Percentiles rank a stretch among this genome's conserved stretches.
Conservation (phyloP, 371 early-diverging fungal species). For the Syncephalastrum monosporum region DNA sequence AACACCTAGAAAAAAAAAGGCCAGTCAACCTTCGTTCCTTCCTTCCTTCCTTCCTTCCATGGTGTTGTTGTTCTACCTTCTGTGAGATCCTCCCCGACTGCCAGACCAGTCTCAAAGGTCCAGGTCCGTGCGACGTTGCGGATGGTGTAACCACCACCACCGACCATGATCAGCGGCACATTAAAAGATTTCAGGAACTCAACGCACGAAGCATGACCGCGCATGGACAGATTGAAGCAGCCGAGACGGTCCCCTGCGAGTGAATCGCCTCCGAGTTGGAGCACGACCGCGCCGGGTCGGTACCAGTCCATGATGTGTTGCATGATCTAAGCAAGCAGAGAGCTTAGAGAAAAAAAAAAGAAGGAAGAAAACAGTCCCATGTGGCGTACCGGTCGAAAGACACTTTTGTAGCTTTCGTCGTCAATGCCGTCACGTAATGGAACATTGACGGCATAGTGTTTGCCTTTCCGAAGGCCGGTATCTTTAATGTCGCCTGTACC, state of each 20-base stretch:
- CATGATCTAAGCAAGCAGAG: constrained; percentile 15
- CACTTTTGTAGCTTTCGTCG: constrained; percentile 77
- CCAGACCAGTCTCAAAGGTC: constrained; percentile 94
- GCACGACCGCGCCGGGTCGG: constrained; percentile 91
- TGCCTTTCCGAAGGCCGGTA: constrained; percentile 71
- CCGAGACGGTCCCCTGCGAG: constrained; percentile 97
- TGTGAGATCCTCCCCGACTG: constrained; percentile 64
- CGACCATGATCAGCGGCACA: constrained; percentile 90
- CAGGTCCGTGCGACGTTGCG: constrained; percentile 94
- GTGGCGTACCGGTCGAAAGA: constrained; percentile 70
- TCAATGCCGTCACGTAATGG: constrained; percentile 95
- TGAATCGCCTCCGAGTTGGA: constrained; percentile 99
- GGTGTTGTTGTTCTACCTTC: constrained; percentile 9
- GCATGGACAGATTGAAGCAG: constrained; percentile 95
- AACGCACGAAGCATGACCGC: constrained; percentile 83
- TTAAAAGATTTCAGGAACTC: constrained; percentile 85
- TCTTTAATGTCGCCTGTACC: constrained; percentile 82
- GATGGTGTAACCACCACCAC: constrained; percentile 98
- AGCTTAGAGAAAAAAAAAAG: not conserved
- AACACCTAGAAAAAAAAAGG: constrained; percentile 14
- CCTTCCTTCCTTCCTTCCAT: not conserved
- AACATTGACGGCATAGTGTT: constrained; percentile 85
- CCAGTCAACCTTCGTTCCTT: not conserved
- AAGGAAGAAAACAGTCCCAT: not conserved
- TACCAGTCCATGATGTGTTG: constrained; percentile 82